Evolutionary conservation across 306 rosid species (phyloP).

Genomic region (Quercus rubra): DNA sequence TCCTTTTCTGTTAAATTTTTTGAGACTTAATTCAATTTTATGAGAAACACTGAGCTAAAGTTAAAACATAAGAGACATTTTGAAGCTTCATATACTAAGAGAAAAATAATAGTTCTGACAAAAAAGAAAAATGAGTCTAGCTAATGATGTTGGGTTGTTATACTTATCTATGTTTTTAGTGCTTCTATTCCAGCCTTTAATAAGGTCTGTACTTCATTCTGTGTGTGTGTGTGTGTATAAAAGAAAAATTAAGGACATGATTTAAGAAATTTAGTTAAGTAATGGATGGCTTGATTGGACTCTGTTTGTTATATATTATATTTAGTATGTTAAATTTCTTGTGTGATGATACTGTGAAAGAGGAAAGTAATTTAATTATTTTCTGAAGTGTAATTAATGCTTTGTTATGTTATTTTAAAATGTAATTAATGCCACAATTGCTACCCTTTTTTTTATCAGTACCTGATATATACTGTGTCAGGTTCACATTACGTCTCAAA

Average conservation of each 20-base stretch:
- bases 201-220: too few relatives aligned
- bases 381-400: not conserved
- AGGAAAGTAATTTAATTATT: slow-evolving; percentile 13
- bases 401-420: not conserved
- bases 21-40: too few relatives aligned
- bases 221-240: too few relatives aligned
- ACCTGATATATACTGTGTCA: slow-evolving; percentile 33
- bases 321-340: slow-evolving; percentile 11
- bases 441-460: slow-evolving; percentile 6
- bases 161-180: not conserved
- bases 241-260: not conserved
- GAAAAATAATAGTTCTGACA: slow-evolving; percentile 8
- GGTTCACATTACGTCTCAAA: slow-evolving; percentile 71
- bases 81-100: not conserved
- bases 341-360: slow-evolving; percentile 6
- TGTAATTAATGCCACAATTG: not conserved
- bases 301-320: not conserved
- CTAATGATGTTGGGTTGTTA: not conserved
- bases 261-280: not conserved
- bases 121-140: not conserved
- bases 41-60: not conserved
- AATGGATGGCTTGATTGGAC: not conserved
- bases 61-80: not conserved
- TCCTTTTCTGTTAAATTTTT: not conserved
- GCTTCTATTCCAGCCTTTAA: too few relatives aligned